Base-by-base conservation (phyloP, 75 land plant genomes). In the Pinus tabuliformis region DNA sequence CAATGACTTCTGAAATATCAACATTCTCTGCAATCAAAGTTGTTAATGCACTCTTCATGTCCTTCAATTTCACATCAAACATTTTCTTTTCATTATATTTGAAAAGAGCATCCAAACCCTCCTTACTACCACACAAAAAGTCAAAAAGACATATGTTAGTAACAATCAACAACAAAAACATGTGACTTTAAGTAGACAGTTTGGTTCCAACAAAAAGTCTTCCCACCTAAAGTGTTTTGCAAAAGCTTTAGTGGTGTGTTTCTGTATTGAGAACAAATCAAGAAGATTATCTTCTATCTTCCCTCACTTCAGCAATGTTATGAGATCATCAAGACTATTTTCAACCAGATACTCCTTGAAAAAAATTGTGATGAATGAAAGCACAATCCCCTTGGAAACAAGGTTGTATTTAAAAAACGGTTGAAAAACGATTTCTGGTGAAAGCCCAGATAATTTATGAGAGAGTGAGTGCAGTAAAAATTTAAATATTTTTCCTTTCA, bases 221-320 rank as follows among this genome's bases (percentile, higher is more conserved):
- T 6, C 85, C 77, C 76, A 91, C 98, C 86, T 95, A 86, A 95
- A 95, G 82, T 94, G 97, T 75, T 95, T 97, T 16, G 91, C 83
- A 73, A 95, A 90, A 36, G 84, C 92, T 71, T 93, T 97, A 59
- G 91, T 71, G 72, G 94, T 81, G 37, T 91, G 86, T 79, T 88
- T 93, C 26, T 91, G 84, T 77, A 93, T 80, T 12, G 98, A 97
- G 62, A 95, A 95, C 54, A 91, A 84, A 0, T 91, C 94, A 52
- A 95, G 89, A 20, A 95, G 94, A 76, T 91, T 94, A 62, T 95
- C 98, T 76, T 95, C 98, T 88, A 95, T 86, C 68, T 95, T 95
- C 8, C 93, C 98, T 30, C 98, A 79, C 79, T 94, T 95, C 61
- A 95, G 81, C 70, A 95, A 85, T 16, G 91, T 59, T 72, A 95